Evolutionary conservation across 2,329 filamentous ascomycete genomes (phyloP).

Genomic region (Xylariaceae sp.): DNA sequence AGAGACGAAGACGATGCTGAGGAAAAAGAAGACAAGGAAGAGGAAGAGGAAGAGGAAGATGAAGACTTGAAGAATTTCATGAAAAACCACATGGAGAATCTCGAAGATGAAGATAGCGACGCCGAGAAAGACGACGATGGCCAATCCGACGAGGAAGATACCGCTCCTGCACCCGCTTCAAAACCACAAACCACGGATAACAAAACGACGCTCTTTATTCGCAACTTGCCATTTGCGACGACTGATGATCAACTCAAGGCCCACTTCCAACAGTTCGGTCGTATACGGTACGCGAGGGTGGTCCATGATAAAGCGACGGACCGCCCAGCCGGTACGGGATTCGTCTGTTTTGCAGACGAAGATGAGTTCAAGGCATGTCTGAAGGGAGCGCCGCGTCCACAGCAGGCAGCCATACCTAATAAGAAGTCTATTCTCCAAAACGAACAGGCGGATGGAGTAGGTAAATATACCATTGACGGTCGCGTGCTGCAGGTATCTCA

Average conservation of each 20-base stretch:
- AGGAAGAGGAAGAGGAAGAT: slow-evolving; percentile 29
- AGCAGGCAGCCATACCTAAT: slow-evolving; percentile 42
- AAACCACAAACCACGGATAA: slow-evolving; percentile 51
- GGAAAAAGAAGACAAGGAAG: slow-evolving; percentile 39
- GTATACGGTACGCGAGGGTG: slow-evolving; percentile 82
- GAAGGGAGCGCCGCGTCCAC: slow-evolving; percentile 61
- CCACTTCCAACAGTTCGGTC: slow-evolving; percentile 84
- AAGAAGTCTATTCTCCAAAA: slow-evolving; percentile 85
- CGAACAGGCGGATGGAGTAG: slow-evolving; percentile 72
- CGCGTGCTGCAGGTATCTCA: slow-evolving; percentile 78
- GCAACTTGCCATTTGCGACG: slow-evolving; percentile 86
- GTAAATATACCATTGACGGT: slow-evolving; percentile 84
- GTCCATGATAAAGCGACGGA: slow-evolving; percentile 83
- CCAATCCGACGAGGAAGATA: slow-evolving; percentile 33
- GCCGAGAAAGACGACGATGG: slow-evolving; percentile 39
- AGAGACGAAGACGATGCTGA: slow-evolving; percentile 22
- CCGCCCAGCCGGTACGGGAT: slow-evolving; percentile 84
- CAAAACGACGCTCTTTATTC: slow-evolving; percentile 78
- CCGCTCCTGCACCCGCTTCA: slow-evolving; percentile 27
- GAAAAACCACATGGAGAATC: slow-evolving; percentile 52
- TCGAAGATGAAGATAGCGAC: slow-evolving; percentile 52
- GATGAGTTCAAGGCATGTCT: slow-evolving; percentile 74
- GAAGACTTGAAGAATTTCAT: slow-evolving; percentile 49
- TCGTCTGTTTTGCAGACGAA: slow-evolving; percentile 82
- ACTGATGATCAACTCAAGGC: slow-evolving; percentile 76